These are phyloP conservation scores for Tulasnella sp. DNA, from an alignment of 768 basidiomycete species.

Conservation along the genomic window DNA sequence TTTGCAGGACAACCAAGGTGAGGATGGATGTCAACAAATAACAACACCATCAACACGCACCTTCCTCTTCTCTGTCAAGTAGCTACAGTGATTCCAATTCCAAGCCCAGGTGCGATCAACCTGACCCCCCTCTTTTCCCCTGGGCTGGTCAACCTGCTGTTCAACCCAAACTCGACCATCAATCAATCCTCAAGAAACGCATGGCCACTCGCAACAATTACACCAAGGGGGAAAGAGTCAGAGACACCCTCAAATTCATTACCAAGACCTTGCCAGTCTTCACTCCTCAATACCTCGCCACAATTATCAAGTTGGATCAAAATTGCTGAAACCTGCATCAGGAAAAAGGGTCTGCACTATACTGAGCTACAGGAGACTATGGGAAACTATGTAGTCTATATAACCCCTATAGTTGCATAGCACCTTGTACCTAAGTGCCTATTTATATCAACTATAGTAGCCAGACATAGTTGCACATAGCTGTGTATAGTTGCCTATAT, in stretches of 20 bases:
- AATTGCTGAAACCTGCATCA: not conserved
- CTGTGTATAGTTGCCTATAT: too few relatives aligned
- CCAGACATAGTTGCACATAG: too few relatives aligned
- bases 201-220: not conserved
- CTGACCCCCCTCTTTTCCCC: not conserved
- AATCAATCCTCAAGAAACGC: not conserved
- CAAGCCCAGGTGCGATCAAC: not conserved
- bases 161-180: not conserved
- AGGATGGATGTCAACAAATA: not conserved
- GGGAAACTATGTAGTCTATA: too few relatives aligned
- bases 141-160: not conserved
- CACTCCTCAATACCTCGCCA: not conserved
- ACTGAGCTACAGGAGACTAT: too few relatives aligned
- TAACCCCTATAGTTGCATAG: too few relatives aligned
- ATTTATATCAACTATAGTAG: too few relatives aligned
- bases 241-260: not conserved
- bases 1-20: not conserved
- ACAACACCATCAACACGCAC: not conserved
- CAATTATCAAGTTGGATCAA: constrained; percentile 7
- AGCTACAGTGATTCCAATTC: not conserved
- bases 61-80: not conserved
- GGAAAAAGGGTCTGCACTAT: too few relatives aligned
- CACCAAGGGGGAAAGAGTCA: not conserved
- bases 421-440: too few relatives aligned
- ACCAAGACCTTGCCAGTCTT: not conserved